Base-by-base conservation (phyloP, 306 rosid genomes). In the Ormosia emarginata region DNA sequence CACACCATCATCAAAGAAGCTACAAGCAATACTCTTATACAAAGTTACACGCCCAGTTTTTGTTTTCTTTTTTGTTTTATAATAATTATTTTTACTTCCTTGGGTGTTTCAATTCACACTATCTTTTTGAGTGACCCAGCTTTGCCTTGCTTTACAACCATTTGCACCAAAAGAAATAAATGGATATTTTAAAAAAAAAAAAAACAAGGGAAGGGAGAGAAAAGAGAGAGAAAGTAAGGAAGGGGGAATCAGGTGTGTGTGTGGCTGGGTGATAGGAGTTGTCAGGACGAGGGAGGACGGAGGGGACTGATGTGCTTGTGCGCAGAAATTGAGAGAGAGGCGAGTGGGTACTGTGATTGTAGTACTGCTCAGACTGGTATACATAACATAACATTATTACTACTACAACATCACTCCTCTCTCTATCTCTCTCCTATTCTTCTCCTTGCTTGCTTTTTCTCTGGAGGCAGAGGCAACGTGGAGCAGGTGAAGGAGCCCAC, bases 271-370 rank as follows among this genome's bases (percentile, higher is more conserved):
- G 86, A 81, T 81, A 56, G 79, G 86, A 74, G 72, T 74, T 86
- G 89, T 85, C 89, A 87, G 89, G 71, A 17, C 3, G 55, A 13
- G 55, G 24, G 24, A 24, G 24, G 24, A 0, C 0, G 75, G 11
- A 14, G 73, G 62, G 81, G 55, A n/a, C n/a, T 41, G 8, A 49
- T 17, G 71, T 64, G 62, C 14, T 67, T 17, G 65, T 3, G 82
- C 58, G 85, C 83, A 87, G 86, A 79, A 76, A 47, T 70, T 74
- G 86, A 82, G 83, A 75, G 73, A 14, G 81, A 37, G 4, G 33
- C 9, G 76, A 79, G 17, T 53, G 63, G 13, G 62, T 43, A 47
- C 69, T 40, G 68, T 50, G 61, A 7, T 68, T 40, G 74, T 40
- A 36, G 71, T 10, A 56, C 24, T 17, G 8, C 37, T 46, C 14